Conservation (phyloP, 106 monocot species). For the Narthecium ossifragum region DNA sequence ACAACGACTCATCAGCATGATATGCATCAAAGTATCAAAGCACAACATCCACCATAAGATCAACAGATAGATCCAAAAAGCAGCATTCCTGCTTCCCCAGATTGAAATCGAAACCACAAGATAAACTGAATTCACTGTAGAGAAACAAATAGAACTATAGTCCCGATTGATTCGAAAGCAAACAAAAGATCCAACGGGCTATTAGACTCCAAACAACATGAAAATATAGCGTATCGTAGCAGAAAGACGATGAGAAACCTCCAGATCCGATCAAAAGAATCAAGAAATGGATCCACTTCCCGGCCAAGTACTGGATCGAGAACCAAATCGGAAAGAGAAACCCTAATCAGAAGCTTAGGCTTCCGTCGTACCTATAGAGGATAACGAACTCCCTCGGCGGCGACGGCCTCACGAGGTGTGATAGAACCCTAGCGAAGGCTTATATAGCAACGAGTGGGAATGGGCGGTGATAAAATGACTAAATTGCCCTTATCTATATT, state of each 20-base stretch:
- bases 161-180: no score
- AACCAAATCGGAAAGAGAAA: no score
- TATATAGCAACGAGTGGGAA: background rate
- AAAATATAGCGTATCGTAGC: no score
- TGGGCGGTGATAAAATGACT: background rate
- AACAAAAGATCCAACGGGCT: no score
- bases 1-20: background rate
- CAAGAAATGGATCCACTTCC: background rate
- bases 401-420: background rate
- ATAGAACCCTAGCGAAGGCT: constrained; percentile 2
- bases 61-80: background rate
- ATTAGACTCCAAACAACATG: no score
- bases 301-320: no score
- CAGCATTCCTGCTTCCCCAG: no score
- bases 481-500: background rate
- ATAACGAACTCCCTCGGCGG: background rate
- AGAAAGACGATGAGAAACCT: background rate
- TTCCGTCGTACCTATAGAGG: no score
- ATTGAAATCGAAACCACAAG: no score
- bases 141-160: background rate
- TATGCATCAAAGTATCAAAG: background rate
- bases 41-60: background rate
- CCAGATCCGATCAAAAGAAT: background rate
- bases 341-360: no score
- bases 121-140: background rate